Conservation (phyloP, 176 grass and related monocot genomes). For the maize (Zea mays) region Zm-B73-REFERENCE-NAM-5.0 NC_050103.1:156080001-156080500, state of each 20-base stretch:
- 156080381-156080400: conserved; percentile 51
- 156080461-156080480: neutral
- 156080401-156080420: conserved; percentile 31
- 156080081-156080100: conserved; percentile 89
- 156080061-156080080: conserved; percentile 53
- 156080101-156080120: conserved; percentile 72
- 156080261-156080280: conserved; percentile 81
- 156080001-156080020: too few relatives aligned
- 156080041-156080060: neutral
- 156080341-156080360: conserved; percentile 79
- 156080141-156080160: conserved; percentile 73
- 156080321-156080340: conserved; percentile 87
- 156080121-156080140: conserved; percentile 82
- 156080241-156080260: conserved; percentile 4
- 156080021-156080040: too few relatives aligned
- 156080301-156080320: conserved; percentile 79
- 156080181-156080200: conserved; percentile 7
- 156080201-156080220: neutral
- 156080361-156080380: conserved; percentile 89
- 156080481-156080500: conserved; percentile 8
- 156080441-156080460: neutral
- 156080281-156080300: conserved; percentile 84
- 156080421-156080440: conserved; percentile 1
- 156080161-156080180: conserved; percentile 80
- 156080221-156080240: conserved; percentile 16